Percentiles rank a stretch among this genome's conserved stretches.
These are phyloP conservation scores for Scytalidium lignicola DNA, from an alignment of 2,329 filamentous ascomycete genomes.

Conservation along the genomic window DNA sequence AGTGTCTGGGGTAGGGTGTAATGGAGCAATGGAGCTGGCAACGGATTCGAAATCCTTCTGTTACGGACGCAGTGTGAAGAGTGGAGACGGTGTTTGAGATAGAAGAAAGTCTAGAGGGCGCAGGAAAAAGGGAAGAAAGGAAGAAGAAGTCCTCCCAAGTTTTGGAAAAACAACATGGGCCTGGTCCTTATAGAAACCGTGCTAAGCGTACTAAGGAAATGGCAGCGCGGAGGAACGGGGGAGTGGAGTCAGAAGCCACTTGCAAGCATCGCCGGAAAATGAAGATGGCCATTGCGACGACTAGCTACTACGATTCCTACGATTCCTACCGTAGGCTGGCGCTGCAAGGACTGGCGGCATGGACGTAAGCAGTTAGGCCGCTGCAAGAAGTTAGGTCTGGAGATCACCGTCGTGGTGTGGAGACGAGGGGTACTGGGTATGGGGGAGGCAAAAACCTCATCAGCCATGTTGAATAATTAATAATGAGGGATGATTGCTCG, in stretches of 20 bases:
- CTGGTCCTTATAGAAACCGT: neutral
- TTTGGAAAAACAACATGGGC: neutral
- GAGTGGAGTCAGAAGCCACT: neutral
- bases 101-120: neutral
- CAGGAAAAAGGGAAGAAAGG: neutral
- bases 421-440: neutral
- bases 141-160: neutral
- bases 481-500: no score
- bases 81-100: neutral
- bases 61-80: neutral
- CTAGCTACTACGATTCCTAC: no score
- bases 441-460: neutral
- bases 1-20: no score
- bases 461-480: no score
- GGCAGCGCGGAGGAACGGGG: neutral
- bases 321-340: neutral
- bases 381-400: neutral
- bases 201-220: neutral
- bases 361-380: neutral
- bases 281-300: no score
- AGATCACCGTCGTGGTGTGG: neutral
- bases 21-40: no score
- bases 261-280: no score
- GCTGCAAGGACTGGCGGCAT: neutral
- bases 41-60: neutral